phyloP scores from a whole-genome alignment of 2,329 filamentous ascomycete genomes.

The Trichoderma brevicompactum region DNA sequence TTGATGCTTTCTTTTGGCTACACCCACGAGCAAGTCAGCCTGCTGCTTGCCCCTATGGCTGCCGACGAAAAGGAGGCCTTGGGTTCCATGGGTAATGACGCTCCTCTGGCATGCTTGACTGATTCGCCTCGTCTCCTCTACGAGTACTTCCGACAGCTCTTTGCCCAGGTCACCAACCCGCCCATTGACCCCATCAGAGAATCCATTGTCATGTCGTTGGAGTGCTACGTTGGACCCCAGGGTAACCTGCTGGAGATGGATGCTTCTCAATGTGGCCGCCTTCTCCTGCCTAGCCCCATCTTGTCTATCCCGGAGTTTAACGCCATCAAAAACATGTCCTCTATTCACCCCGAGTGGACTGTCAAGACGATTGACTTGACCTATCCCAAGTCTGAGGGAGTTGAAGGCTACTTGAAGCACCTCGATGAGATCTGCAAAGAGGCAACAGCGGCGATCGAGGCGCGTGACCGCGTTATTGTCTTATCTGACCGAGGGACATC shows the following conservation, averaged over 20 bases:
- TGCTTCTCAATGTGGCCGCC: slow-evolving; percentile 80
- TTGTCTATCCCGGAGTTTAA: slow-evolving; percentile 91
- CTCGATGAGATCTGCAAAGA: slow-evolving; percentile 88
- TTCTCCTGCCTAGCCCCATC: slow-evolving; percentile 86
- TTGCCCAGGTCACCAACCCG: slow-evolving; percentile 96
- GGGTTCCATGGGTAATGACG: slow-evolving; percentile 97
- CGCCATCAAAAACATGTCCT: slow-evolving; percentile 76
- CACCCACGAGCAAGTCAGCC: slow-evolving; percentile 90
- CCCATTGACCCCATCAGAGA: slow-evolving; percentile 97
- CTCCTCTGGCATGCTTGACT: slow-evolving; percentile 88
- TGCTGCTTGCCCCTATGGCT: slow-evolving; percentile 93
- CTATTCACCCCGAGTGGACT: slow-evolving; percentile 77
- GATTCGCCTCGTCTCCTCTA: slow-evolving; percentile 85
- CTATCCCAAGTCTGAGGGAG: slow-evolving; percentile 83
- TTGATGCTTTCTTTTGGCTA: slow-evolving; percentile 88
- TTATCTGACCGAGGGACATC: slow-evolving; percentile 88
- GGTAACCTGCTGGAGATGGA: slow-evolving; percentile 96
- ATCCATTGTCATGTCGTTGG: slow-evolving; percentile 96
- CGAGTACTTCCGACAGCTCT: slow-evolving; percentile 97
- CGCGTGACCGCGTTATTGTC: slow-evolving; percentile 82
- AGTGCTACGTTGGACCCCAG: slow-evolving; percentile 94
- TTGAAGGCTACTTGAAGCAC: slow-evolving; percentile 82
- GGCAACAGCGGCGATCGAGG: slow-evolving; percentile 80
- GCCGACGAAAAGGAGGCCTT: slow-evolving; percentile 96
- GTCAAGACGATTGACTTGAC: slow-evolving; percentile 91